Conservation (phyloP, 2,329 filamentous ascomycete species). For the Didymella pomorum region DNA sequence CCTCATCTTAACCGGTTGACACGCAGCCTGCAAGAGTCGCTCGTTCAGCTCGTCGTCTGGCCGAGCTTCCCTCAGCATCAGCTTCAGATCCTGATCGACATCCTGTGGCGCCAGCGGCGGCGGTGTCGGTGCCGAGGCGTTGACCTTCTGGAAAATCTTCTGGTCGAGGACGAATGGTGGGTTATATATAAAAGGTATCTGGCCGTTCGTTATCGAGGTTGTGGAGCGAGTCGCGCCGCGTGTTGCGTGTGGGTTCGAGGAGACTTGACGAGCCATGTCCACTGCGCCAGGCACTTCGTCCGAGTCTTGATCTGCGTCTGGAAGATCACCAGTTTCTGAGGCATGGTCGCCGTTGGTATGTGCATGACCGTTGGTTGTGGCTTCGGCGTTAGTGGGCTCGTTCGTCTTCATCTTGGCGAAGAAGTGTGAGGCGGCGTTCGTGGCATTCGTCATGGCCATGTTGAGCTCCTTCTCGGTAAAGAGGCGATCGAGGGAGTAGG, state of each 20-base stretch:
- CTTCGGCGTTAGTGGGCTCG: conserved; percentile 38
- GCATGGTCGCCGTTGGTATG: conserved; percentile 49
- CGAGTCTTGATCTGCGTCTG: conserved; percentile 49
- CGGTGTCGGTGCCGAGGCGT: conserved; percentile 59
- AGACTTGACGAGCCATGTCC: conserved; percentile 69
- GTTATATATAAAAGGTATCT: conserved; percentile 54
- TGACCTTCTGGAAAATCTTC: conserved; percentile 56
- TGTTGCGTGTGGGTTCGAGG: conserved; percentile 64
- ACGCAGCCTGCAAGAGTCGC: conserved; percentile 47
- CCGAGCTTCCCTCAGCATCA: conserved; percentile 54
- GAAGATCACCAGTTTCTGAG: conserved; percentile 48
- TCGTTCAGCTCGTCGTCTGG: conserved; percentile 52
- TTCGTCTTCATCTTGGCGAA: conserved; percentile 63
- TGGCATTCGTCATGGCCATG: conserved; percentile 67
- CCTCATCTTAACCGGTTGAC: conserved; percentile 43
- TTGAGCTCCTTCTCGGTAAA: conserved; percentile 73
- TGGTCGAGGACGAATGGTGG: conserved; percentile 55
- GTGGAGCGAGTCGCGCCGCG: conserved; percentile 62
- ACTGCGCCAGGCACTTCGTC: conserved; percentile 55
- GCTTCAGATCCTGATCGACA: conserved; percentile 58
- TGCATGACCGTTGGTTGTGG: conserved; percentile 40
- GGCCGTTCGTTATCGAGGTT: conserved; percentile 53
- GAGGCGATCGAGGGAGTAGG: conserved; percentile 69
- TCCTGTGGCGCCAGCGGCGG: conserved; percentile 54
- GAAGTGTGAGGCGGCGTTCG: conserved; percentile 64